These are phyloP conservation scores for Saccharomyces hybrid DNA, from an alignment of 1,139 yeast genomes.

Conservation along the genomic window DNA sequence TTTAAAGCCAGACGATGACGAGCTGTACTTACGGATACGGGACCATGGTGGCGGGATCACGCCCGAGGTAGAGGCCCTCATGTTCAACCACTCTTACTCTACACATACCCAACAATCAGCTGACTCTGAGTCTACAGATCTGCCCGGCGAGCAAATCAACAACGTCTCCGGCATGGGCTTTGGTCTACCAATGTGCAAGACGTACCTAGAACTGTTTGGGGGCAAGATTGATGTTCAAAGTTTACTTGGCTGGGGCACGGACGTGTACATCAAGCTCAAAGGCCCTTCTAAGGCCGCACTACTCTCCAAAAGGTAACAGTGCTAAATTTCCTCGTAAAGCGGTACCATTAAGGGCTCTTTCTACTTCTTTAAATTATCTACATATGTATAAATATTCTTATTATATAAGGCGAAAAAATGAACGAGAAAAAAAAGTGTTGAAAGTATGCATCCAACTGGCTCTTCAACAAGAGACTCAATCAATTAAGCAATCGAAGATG, in stretches of 20 bases:
- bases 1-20: slow-evolving; percentile 37
- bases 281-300: slow-evolving; percentile 23
- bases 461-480: neutral
- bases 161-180: slow-evolving; percentile 94
- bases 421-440: neutral
- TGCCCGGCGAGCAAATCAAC: slow-evolving; percentile 68
- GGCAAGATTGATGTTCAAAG: slow-evolving; percentile 77
- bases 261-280: slow-evolving; percentile 50
- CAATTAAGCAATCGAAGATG: neutral
- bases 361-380: neutral
- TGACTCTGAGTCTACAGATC: slow-evolving; percentile 31
- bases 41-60: slow-evolving; percentile 89
- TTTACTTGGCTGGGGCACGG: slow-evolving; percentile 81
- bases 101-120: slow-evolving; percentile 37
- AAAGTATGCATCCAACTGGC: neutral
- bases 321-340: neutral
- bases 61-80: slow-evolving; percentile 52
- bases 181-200: slow-evolving; percentile 80
- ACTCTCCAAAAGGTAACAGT: neutral
- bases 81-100: slow-evolving; percentile 81
- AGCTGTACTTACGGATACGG: slow-evolving; percentile 60
- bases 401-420: neutral
- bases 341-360: neutral
- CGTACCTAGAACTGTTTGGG: slow-evolving; percentile 61
- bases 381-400: neutral